phyloP scores from a whole-genome alignment of 2,329 filamentous ascomycete species.

The Aspergillus cejpii region DNA sequence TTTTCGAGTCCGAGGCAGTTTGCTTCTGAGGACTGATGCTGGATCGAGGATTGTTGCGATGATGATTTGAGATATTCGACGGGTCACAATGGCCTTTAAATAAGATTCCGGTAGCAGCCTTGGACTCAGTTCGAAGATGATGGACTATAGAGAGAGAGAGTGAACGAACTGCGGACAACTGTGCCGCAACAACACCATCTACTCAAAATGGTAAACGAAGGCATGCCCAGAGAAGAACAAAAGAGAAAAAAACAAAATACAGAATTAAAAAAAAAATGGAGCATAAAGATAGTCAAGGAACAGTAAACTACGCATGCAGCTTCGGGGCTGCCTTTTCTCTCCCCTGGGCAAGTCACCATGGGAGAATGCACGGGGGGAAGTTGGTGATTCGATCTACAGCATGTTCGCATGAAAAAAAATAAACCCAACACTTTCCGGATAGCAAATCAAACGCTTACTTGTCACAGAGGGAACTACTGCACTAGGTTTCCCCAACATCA shows the following conservation, averaged over 20 bases:
- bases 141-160: too few species aligned
- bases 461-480: conserved; percentile 13
- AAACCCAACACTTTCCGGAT: conserved; percentile 12
- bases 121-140: conserved; percentile 12
- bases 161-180: conserved; percentile 15
- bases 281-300: conserved; percentile 15
- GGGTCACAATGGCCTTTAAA: conserved; percentile 20
- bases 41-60: conserved; percentile 6
- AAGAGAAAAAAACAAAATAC: conserved; percentile 8
- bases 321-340: conserved; percentile 12
- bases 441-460: conserved; percentile 11
- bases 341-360: conserved; percentile 8
- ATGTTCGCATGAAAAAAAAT: conserved; percentile 13
- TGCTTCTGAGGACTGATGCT: not conserved
- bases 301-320: conserved; percentile 16
- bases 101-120: conserved; percentile 13
- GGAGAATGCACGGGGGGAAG: conserved; percentile 7
- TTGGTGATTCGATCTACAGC: conserved; percentile 23
- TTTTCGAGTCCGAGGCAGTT: not conserved
- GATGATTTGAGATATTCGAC: conserved; percentile 10
- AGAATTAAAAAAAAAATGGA: conserved; percentile 7
- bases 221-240: conserved; percentile 4
- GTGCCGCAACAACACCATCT: conserved; percentile 19
- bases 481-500: conserved; percentile 19
- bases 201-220: conserved; percentile 12